A percentile compares a stretch with the other conserved stretches of the same genome.
Evolutionary conservation across 202 grass and related monocot species (phyloP).

Genomic region (Zoysia matrella): DNA sequence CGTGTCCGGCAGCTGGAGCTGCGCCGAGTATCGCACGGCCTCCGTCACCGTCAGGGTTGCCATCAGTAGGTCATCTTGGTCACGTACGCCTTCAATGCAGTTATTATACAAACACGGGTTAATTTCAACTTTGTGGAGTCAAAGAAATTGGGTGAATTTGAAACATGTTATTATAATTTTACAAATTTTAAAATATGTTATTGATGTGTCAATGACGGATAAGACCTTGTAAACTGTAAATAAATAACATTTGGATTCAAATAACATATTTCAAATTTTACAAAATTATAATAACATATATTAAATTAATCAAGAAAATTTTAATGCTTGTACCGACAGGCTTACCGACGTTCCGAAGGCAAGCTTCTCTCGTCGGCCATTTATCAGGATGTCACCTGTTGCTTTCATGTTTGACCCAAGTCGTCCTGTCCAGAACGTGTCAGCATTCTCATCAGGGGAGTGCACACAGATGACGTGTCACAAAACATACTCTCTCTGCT

Average conservation of each 20-base stretch:
- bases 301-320: neutral
- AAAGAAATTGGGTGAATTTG: too few relatives aligned
- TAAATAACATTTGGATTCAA: too few relatives aligned
- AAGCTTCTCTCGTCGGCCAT: slow-evolving; percentile 68
- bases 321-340: neutral
- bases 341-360: slow-evolving; percentile 76
- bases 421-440: slow-evolving; percentile 49
- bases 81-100: slow-evolving; percentile 60
- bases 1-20: slow-evolving; percentile 70
- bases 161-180: too few relatives aligned
- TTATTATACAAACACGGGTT: neutral
- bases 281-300: too few relatives aligned
- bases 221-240: too few relatives aligned
- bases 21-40: slow-evolving; percentile 74
- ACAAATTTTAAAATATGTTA: too few relatives aligned
- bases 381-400: slow-evolving; percentile 83
- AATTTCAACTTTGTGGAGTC: neutral
- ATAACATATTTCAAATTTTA: too few relatives aligned
- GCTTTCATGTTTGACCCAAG: slow-evolving; percentile 61
- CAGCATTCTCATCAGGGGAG: neutral
- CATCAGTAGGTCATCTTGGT: slow-evolving; percentile 89
- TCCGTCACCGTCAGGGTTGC: slow-evolving; percentile 86
- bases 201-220: too few relatives aligned
- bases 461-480: neutral
- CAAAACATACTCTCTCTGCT: neutral